Percentiles rank a stretch among this genome's conserved stretches.
These are phyloP conservation scores for Paecilomyces dactylethromorphus DNA, from an alignment of 2,329 filamentous ascomycete species.

Conservation along the genomic window DNA sequence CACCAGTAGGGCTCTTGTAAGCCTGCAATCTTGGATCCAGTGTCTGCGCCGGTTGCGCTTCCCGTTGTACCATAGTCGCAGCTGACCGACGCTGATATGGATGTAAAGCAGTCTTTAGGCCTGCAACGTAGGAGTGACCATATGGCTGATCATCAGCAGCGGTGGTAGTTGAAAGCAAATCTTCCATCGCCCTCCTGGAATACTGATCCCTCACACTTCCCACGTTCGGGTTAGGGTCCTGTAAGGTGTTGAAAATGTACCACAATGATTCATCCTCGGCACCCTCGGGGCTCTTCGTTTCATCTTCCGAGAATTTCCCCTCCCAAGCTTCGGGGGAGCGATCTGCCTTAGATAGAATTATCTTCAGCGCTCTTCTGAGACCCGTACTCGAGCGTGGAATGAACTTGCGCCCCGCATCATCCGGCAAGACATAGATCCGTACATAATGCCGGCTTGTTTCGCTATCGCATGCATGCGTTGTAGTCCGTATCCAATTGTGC, in stretches of 20 bases:
- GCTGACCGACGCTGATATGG: constrained; percentile 74
- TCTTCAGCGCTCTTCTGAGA: constrained; percentile 30
- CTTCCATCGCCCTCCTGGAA: constrained; percentile 29
- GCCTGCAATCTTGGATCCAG: constrained; percentile 67
- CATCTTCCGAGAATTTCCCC: constrained; percentile 14
- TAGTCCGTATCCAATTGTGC: constrained; percentile 30
- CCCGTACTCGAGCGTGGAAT: constrained; percentile 25
- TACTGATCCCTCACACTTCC: constrained; percentile 23
- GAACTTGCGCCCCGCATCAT: constrained; percentile 28
- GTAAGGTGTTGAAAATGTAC: constrained; percentile 45
- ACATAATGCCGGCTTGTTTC: constrained; percentile 14
- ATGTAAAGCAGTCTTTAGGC: constrained; percentile 57
- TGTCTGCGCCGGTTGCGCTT: constrained; percentile 56
- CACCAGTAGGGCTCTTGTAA: constrained; percentile 54
- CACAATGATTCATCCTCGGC: constrained; percentile 40
- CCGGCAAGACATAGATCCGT: constrained; percentile 34
- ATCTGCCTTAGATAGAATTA: constrained; percentile 35
- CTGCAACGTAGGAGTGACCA: constrained; percentile 18
- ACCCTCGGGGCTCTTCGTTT: constrained; percentile 7
- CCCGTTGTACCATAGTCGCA: constrained; percentile 76
- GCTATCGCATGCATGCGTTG: constrained; percentile 9
- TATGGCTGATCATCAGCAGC: constrained; percentile 6
- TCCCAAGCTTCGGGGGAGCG: constrained; percentile 32
- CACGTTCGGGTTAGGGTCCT: constrained; percentile 31
- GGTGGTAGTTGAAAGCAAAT: constrained; percentile 20